Evolutionary conservation across 2,329 filamentous ascomycete genomes (phyloP).

Genomic region (Stemphylium lycopersici): DNA sequence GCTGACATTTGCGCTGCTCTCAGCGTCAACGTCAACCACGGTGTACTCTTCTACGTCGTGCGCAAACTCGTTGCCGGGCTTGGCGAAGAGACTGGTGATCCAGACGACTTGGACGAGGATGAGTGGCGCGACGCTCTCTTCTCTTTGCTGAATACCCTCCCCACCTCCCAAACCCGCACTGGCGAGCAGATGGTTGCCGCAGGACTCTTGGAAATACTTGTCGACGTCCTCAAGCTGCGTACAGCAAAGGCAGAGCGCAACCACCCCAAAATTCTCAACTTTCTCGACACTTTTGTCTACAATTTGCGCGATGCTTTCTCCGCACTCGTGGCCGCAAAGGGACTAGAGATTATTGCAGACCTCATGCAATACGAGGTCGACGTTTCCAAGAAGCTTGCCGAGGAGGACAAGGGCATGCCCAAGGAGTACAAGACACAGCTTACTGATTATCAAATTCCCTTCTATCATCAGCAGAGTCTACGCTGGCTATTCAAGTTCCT

Average conservation of each 20-base stretch:
- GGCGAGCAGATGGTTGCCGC: slow-evolving; percentile 86
- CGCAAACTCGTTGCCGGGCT: slow-evolving; percentile 89
- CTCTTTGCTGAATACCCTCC: slow-evolving; percentile 81
- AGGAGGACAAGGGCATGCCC: slow-evolving; percentile 73
- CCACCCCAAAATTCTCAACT: slow-evolving; percentile 82
- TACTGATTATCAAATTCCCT: slow-evolving; percentile 93
- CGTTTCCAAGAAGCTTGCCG: slow-evolving; percentile 69
- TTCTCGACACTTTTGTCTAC: slow-evolving; percentile 88
- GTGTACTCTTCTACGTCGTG: slow-evolving; percentile 89
- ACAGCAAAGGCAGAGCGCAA: slow-evolving; percentile 82
- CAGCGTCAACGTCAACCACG: slow-evolving; percentile 94
- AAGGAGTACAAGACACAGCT: slow-evolving; percentile 75
- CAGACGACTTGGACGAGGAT: slow-evolving; percentile 72
- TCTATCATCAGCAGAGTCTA: slow-evolving; percentile 89
- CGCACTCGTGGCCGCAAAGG: slow-evolving; percentile 79
- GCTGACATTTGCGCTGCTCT: slow-evolving; percentile 87
- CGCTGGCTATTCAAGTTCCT: slow-evolving; percentile 96
- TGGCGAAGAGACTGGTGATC: slow-evolving; percentile 55
- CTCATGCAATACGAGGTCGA: slow-evolving; percentile 81
- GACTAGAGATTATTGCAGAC: slow-evolving; percentile 88
- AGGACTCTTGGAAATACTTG: slow-evolving; percentile 85
- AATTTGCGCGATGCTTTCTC: slow-evolving; percentile 84
- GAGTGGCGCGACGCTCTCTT: slow-evolving; percentile 92
- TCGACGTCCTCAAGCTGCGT: slow-evolving; percentile 84
- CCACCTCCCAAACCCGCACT: slow-evolving; percentile 71